Evolutionary conservation across 78 protist genomes (phyloP), one percentile per base, ranked within the genome.

Genomic region (Speleostelium caveatum): DNA sequence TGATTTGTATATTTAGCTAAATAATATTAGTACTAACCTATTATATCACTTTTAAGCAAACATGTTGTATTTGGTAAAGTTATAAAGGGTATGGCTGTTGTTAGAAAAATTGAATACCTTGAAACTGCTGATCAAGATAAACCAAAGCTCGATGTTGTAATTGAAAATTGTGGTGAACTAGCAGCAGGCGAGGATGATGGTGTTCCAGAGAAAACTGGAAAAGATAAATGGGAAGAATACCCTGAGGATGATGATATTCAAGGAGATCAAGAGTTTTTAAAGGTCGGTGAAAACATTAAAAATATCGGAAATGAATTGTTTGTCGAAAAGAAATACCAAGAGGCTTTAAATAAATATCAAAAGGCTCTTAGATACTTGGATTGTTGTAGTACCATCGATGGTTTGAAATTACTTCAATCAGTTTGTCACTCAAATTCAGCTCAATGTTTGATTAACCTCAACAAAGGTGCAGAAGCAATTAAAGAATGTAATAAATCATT

Each of bases 21-120:
- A 10, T 65, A 36, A 32, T 51, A 72, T 53, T 17, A 24, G 0
- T 49, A 74, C 3, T 68, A 68, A n/a, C 66, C 22, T 59, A 22
- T 59, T 26, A 0, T 39, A 19, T 74, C 28, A 21, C 58, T 38
- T 33, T 38, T 28, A 42, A 63, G 71, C 32, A 91, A 91, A 60
- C 99, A 99, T 96, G 99, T 99, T 28, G 99, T 99, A 58, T 99
- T 99, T 75, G 99, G 99, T 53, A 73, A 42, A 36, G 92, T 91
- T 36, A 26, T 94, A 53, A 85, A 87, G 38, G 98, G 98, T 55
- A 87, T 92, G 96, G 76, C 86, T 55, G 85, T 94, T 39, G 96
- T 96, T 41, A 86, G 78, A 68, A 56, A 16, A 62, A 87, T 97
- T 36, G 98, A 96, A 92, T 53, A 38, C 26, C 30, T 24, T 42